Percentiles rank a stretch among this genome's conserved stretches.
These are phyloP conservation scores for Nakazawaea wickerhamii DNA, from an alignment of 805 yeast species.

Conservation along the genomic window DNA sequence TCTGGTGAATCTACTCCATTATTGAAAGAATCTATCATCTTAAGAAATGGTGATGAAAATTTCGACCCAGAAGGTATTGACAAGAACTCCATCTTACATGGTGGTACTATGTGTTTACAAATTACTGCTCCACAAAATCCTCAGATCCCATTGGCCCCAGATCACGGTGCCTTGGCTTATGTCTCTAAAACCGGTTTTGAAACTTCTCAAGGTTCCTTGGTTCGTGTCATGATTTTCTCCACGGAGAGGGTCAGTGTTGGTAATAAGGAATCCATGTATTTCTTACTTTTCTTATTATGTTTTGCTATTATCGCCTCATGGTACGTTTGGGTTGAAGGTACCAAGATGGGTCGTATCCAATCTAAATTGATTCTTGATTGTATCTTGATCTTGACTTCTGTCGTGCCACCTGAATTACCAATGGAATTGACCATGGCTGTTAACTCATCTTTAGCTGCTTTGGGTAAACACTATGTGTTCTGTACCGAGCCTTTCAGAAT, in stretches of 20 bases:
- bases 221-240: slow-evolving; percentile 95
- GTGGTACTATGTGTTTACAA: slow-evolving; percentile 95
- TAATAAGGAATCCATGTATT: slow-evolving; percentile 87
- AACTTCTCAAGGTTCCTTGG: slow-evolving; percentile 95
- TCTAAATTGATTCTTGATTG: slow-evolving; percentile 92
- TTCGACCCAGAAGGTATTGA: slow-evolving; percentile 80
- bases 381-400: slow-evolving; percentile 92
- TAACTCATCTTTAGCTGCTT: slow-evolving; percentile 81
- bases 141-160: slow-evolving; percentile 70
- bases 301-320: slow-evolving; percentile 95
- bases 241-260: slow-evolving; percentile 96
- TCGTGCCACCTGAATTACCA: slow-evolving; percentile 98
- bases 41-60: slow-evolving; percentile 67
- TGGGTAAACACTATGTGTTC: slow-evolving; percentile 82
- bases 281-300: slow-evolving; percentile 80
- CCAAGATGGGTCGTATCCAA: slow-evolving; percentile 90
- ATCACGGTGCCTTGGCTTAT: slow-evolving; percentile 84
- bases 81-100: slow-evolving; percentile 82
- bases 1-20: slow-evolving; percentile 98
- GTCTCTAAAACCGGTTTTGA: slow-evolving; percentile 97
- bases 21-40: slow-evolving; percentile 82
- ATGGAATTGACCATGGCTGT: slow-evolving; percentile 99
- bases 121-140: slow-evolving; percentile 62
- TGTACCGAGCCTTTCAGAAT: slow-evolving; percentile 99
- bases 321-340: slow-evolving; percentile 98